A percentile compares a stretch with the other conserved stretches of the same genome.
These are phyloP conservation scores for Aspergillus sp. DNA, from an alignment of 2,329 filamentous ascomycete species.

Conservation along the genomic window DNA sequence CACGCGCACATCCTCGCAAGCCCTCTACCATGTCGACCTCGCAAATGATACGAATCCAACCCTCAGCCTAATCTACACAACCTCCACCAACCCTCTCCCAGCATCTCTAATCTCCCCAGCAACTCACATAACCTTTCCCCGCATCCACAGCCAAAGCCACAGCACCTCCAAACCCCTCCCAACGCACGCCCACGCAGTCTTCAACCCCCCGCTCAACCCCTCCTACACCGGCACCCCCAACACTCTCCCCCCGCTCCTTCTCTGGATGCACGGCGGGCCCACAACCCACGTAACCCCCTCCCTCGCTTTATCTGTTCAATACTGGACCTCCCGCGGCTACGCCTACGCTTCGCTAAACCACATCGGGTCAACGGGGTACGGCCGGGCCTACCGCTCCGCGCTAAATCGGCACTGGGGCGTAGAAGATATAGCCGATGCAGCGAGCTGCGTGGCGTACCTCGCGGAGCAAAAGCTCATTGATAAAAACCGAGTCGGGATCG, in stretches of 20 bases:
- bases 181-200: slow-evolving; percentile 35
- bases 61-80: background rate
- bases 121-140: slow-evolving; percentile 2
- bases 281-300: slow-evolving; percentile 51
- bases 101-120: background rate
- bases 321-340: slow-evolving; percentile 60
- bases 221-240: slow-evolving; percentile 36
- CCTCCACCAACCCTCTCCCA: too few species aligned
- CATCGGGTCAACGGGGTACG: slow-evolving; percentile 57
- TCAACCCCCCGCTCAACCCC: slow-evolving; percentile 57
- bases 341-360: slow-evolving; percentile 59
- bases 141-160: background rate
- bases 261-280: slow-evolving; percentile 58
- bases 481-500: slow-evolving; percentile 51
- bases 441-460: slow-evolving; percentile 52
- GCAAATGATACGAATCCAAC: background rate
- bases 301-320: slow-evolving; percentile 53
- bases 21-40: slow-evolving; percentile 23
- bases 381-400: slow-evolving; percentile 54
- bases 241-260: slow-evolving; percentile 54
- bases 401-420: slow-evolving; percentile 58
- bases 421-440: slow-evolving; percentile 57
- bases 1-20: slow-evolving; percentile 25
- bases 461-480: slow-evolving; percentile 43
- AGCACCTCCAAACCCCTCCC: background rate